Evolutionary conservation across 192 early-diverging fungal genomes (phyloP).

Genomic region (Pilobolus umbonatus): DNA sequence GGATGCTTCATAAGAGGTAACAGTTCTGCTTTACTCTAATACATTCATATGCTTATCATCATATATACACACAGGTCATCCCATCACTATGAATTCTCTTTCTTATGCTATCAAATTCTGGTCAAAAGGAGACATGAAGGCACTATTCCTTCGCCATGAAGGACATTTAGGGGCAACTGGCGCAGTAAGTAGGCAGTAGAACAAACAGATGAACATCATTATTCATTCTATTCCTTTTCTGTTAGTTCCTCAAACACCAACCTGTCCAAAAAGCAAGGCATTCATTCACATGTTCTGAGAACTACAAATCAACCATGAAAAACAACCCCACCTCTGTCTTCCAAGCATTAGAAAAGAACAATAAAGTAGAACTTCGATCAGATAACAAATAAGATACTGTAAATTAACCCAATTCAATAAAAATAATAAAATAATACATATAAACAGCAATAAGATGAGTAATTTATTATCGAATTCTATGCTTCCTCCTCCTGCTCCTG

Average conservation of each 20-base stretch:
- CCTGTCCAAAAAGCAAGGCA: slow-evolving; percentile 34
- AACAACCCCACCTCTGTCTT: slow-evolving; percentile 25
- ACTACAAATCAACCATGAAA: slow-evolving; percentile 52
- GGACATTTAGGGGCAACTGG: slow-evolving; percentile 94
- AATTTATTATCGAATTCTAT: not conserved
- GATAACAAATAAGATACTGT: not conserved
- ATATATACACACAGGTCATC: slow-evolving; percentile 59
- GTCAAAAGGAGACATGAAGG: slow-evolving; percentile 93
- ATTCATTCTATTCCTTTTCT: not conserved
- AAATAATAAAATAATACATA: not conserved
- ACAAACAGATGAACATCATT: not conserved
- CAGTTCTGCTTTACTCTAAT: not conserved
- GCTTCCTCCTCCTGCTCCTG: not conserved
- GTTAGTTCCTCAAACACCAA: slow-evolving; percentile 53
- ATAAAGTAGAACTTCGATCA: slow-evolving; percentile 22
- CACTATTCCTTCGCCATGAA: slow-evolving; percentile 94
- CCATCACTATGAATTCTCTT: slow-evolving; percentile 95
- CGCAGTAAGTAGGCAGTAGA: slow-evolving; percentile 43
- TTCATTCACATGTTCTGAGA: slow-evolving; percentile 73
- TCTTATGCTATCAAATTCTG: slow-evolving; percentile 97
- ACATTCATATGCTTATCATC: not conserved
- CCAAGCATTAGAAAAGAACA: slow-evolving; percentile 25
- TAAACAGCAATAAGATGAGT: not conserved
- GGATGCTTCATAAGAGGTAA: slow-evolving; percentile 93
- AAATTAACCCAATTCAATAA: not conserved